These are phyloP conservation scores for Jackrogersella multiformis DNA, from an alignment of 495 filamentous ascomycete genomes.

Conservation along the genomic window DNA sequence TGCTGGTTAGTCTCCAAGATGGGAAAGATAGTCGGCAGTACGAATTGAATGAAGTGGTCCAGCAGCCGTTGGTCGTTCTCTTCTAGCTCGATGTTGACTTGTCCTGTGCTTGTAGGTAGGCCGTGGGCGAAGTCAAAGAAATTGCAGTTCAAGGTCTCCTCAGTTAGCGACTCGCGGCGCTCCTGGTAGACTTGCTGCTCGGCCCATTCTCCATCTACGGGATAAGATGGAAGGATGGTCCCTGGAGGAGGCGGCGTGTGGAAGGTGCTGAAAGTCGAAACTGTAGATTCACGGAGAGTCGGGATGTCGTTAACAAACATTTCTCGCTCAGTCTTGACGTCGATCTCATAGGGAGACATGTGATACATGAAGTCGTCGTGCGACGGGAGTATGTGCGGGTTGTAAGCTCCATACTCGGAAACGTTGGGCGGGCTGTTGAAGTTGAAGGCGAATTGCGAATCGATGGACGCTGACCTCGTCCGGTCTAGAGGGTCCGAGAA, in stretches of 20 bases:
- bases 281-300: constrained; percentile 80
- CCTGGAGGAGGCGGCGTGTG: constrained; percentile 75
- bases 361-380: constrained; percentile 60
- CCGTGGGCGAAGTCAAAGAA: constrained; percentile 80
- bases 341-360: constrained; percentile 87
- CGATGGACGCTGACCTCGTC: constrained; percentile 77
- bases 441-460: constrained; percentile 80
- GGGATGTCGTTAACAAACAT: constrained; percentile 93
- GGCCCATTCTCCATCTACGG: constrained; percentile 75
- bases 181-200: constrained; percentile 78
- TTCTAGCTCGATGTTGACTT: constrained; percentile 83
- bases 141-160: constrained; percentile 74
- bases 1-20: constrained; percentile 88
- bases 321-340: constrained; percentile 94
- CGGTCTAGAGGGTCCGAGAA: constrained; percentile 76
- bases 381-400: constrained; percentile 55
- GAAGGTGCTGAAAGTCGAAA: constrained; percentile 87
- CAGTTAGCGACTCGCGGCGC: constrained; percentile 67
- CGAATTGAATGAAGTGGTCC: constrained; percentile 90
- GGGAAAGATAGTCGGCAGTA: constrained; percentile 88
- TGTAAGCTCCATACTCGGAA: constrained; percentile 69
- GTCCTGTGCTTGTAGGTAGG: constrained; percentile 60
- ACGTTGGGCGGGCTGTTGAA: constrained; percentile 71
- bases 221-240: constrained; percentile 70
- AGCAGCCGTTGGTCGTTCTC: constrained; percentile 87